Base-by-base conservation (phyloP, 2,329 filamentous ascomycete genomes). In the Colletotrichum sidae region DNA sequence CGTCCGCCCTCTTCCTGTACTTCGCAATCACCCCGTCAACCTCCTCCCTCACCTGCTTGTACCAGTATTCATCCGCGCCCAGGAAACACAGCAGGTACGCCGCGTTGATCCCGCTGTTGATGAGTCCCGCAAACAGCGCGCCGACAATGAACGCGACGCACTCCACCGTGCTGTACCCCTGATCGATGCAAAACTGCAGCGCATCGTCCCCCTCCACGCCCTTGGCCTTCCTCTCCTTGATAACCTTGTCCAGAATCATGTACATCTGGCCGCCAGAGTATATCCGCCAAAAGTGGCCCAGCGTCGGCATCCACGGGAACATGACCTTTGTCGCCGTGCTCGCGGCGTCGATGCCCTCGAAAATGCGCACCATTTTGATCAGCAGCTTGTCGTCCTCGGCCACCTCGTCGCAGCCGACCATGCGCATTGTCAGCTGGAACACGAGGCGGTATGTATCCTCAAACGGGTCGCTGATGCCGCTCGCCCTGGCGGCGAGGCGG, bases 391-490 rank as follows among this genome's bases (percentile, higher is more conserved):
- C 77, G 54, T 84, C 76, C 3, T 84, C 76, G 12, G 84, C 85
- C 34, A 88, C 81, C 46, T 88, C 86, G 38, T 81, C 76, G 55
- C 80, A 80, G 7, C 83, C 86, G 1, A 88, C 78, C 5, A 80
- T 84, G 11, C 86, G 81, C 76, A 88, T 86, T 4, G 84, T 88
- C n/a, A 88, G 77, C 70, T 82, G 79, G 72, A 84, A 88, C 1
- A 88, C 78, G 59, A 86, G 76, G 6, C 77, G 72, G 70, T 86
- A 86, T 51, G 88, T 76, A 70, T 79, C 78, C 41, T 86, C 79
- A 69, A 88, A 88, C 0, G 86, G 85, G 67, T 88, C 80, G 8
- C 83, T 82, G 6, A 79, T 72, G 15, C 25, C 52, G 35, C 67
- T 57, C 69, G 38, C 0, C 15, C 45, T 45, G 13, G 10, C 15